Conservation (phyloP, 2,329 filamentous ascomycete genomes). For the Epichloe glyceriae region DNA sequence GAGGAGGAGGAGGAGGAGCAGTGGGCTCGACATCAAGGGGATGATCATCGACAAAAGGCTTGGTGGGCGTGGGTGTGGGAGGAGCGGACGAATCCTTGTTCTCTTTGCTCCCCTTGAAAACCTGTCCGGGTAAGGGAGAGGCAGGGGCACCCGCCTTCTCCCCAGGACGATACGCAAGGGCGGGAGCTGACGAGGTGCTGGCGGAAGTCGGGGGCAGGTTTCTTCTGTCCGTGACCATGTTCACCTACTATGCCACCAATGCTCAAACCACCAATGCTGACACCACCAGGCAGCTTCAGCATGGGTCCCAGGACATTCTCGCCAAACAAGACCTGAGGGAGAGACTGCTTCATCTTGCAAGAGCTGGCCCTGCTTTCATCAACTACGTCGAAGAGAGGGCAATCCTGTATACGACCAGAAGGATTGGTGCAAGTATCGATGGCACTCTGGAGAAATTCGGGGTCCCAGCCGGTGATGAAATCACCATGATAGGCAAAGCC, state of each 20-base stretch:
- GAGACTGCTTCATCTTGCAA: slow-evolving; percentile 45
- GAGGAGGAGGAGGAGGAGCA: slow-evolving; percentile 7
- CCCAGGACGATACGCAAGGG: slow-evolving; percentile 25
- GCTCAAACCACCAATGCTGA: slow-evolving; percentile 29
- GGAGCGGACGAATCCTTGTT: neutral
- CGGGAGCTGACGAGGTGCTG: slow-evolving; percentile 8
- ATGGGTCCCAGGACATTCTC: slow-evolving; percentile 49
- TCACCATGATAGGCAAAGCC: slow-evolving; percentile 69
- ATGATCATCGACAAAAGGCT: neutral
- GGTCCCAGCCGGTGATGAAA: slow-evolving; percentile 69
- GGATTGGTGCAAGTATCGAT: slow-evolving; percentile 60
- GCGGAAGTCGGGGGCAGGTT: slow-evolving; percentile 3
- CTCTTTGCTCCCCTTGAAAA: slow-evolving; percentile 24
- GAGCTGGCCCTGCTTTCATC: slow-evolving; percentile 38
- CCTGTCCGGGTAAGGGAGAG: slow-evolving; percentile 27
- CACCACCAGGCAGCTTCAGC: slow-evolving; percentile 52
- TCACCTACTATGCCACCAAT: slow-evolving; percentile 7
- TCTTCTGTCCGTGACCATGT: neutral
- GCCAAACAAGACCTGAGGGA: slow-evolving; percentile 38
- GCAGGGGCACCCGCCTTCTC: slow-evolving; percentile 18
- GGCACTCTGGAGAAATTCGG: slow-evolving; percentile 55
- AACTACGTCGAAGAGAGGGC: slow-evolving; percentile 61
- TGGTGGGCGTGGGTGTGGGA: neutral
- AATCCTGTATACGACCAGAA: slow-evolving; percentile 59
- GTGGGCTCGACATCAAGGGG: slow-evolving; percentile 2